Percentiles rank a stretch among this genome's conserved stretches.
Conservation (phyloP, 225 moss, liverwort and hornwort species). For the Sphagnum contortum region DNA sequence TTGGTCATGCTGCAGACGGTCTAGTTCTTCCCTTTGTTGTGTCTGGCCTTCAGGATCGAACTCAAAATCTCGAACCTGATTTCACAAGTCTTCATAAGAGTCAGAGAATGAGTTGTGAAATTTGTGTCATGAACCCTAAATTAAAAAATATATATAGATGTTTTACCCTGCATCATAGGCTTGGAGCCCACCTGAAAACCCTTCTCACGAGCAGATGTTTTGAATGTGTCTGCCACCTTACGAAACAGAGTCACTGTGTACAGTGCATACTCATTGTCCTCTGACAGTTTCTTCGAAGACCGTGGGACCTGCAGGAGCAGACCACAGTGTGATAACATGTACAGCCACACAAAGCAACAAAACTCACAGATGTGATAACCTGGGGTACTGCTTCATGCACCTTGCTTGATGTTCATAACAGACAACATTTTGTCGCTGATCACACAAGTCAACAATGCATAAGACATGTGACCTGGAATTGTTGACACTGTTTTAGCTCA, state of each 20-base stretch:
- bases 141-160: neutral
- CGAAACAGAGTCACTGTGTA: conserved; percentile 79
- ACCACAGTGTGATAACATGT: neutral
- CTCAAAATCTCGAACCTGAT: conserved; percentile 80
- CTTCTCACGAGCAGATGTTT: conserved; percentile 62
- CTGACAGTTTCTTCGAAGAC: conserved; percentile 72
- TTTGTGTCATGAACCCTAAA: neutral
- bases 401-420: no score
- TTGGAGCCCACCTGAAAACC: conserved; percentile 56
- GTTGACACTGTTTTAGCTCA: neutral
- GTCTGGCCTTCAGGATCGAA: conserved; percentile 59
- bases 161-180: neutral
- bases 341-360: no score
- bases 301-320: conserved; percentile 61
- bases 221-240: conserved; percentile 86
- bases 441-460: no score
- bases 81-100: conserved; percentile 10
- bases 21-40: conserved; percentile 61
- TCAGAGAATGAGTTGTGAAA: neutral
- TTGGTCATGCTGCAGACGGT: conserved; percentile 58
- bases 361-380: no score
- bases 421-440: no score
- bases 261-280: conserved; percentile 93
- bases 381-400: no score
- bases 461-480: no score